These are phyloP conservation scores for Diplosphaera chodatii DNA, from an alignment of 139 green algal species.

Conservation along the genomic window DNA sequence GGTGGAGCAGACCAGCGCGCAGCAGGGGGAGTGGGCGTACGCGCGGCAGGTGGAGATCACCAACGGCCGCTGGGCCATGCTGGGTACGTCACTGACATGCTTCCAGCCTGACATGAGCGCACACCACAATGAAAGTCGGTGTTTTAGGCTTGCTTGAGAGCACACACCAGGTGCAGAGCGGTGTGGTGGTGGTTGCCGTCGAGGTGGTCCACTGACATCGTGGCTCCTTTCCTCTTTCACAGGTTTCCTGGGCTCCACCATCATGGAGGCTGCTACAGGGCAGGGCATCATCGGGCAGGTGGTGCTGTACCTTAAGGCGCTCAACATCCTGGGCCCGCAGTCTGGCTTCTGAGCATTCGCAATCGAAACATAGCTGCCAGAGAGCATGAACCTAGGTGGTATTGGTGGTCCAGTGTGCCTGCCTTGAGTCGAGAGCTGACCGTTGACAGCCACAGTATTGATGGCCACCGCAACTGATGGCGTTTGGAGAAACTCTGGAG, in stretches of 20 bases:
- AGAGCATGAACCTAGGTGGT: no score
- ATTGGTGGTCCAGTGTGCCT: no score
- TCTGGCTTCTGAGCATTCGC: constrained; percentile 60
- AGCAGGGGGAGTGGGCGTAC: constrained; percentile 19
- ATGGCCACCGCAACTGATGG: no score
- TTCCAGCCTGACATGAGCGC: no score
- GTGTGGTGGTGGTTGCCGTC: background rate
- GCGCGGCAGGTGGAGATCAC: constrained; percentile 32
- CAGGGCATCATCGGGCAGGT: constrained; percentile 57
- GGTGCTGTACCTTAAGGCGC: constrained; percentile 41
- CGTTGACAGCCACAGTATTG: no score
- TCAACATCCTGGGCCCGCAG: constrained; percentile 36
- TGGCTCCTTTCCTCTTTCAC: background rate
- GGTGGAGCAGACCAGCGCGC: constrained; percentile 13
- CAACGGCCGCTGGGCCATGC: constrained; percentile 30
- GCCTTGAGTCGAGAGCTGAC: no score
- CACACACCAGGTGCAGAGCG: background rate
- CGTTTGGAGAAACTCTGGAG: no score
- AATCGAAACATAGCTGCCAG: no score
- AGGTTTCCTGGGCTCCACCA: constrained; percentile 51
- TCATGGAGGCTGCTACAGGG: constrained; percentile 58
- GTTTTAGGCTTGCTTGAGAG: background rate
- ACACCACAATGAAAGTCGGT: no score
- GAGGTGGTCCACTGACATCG: background rate
- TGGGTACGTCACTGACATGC: no score